These are phyloP conservation scores for Diaporthe citri DNA, from an alignment of 2,329 filamentous ascomycete species.

Conservation along the genomic window DNA sequence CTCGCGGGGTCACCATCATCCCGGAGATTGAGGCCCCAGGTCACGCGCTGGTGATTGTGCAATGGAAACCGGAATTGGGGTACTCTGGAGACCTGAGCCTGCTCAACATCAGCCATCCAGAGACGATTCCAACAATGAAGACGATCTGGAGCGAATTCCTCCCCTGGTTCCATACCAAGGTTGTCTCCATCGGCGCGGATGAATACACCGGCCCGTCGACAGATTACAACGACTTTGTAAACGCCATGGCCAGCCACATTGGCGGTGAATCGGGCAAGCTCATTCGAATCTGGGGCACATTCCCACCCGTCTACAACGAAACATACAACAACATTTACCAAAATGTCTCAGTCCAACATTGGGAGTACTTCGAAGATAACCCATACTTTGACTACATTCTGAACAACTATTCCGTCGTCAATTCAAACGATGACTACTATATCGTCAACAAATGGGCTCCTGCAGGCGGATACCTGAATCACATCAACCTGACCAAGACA, in stretches of 20 bases:
- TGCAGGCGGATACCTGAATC: slow-evolving; percentile 52
- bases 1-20: slow-evolving; percentile 68
- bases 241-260: slow-evolving; percentile 63
- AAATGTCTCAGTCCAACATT: slow-evolving; percentile 66
- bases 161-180: slow-evolving; percentile 68
- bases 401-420: slow-evolving; percentile 63
- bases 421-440: slow-evolving; percentile 67
- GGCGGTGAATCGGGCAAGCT: slow-evolving; percentile 53
- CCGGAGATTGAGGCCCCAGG: slow-evolving; percentile 72
- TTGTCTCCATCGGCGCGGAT: slow-evolving; percentile 68
- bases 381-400: slow-evolving; percentile 57
- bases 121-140: slow-evolving; percentile 65
- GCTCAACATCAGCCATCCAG: slow-evolving; percentile 67
- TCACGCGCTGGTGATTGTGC: slow-evolving; percentile 67
- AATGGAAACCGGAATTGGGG: slow-evolving; percentile 70
- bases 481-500: slow-evolving; percentile 60
- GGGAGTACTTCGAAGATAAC: slow-evolving; percentile 67
- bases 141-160: slow-evolving; percentile 66
- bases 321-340: slow-evolving; percentile 54
- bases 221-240: slow-evolving; percentile 67
- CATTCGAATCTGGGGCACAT: slow-evolving; percentile 69
- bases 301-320: slow-evolving; percentile 54
- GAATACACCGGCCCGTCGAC: slow-evolving; percentile 62
- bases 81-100: slow-evolving; percentile 60
- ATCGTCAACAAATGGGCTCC: slow-evolving; percentile 64